A percentile compares a stretch with the other conserved stretches of the same genome.
These are phyloP conservation scores for Oxyria digyna DNA, from an alignment of 148 eudicot genomes.

Conservation along the genomic window DNA sequence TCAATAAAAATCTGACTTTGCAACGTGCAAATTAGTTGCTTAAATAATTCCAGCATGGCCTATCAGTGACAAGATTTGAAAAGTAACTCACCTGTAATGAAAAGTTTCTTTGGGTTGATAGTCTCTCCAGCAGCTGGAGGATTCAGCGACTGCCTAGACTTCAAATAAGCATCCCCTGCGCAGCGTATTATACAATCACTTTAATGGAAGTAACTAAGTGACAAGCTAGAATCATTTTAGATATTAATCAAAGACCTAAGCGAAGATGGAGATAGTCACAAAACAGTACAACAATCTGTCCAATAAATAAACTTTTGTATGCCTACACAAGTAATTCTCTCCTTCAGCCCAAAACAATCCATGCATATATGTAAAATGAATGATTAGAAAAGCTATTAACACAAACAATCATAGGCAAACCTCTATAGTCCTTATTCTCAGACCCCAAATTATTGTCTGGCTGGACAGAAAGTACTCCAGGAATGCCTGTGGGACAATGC, in stretches of 20 bases:
- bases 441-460: constrained; percentile 55
- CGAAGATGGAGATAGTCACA: not conserved
- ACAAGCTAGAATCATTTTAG: not conserved
- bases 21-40: not conserved
- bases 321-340: not conserved
- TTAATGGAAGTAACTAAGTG: not conserved
- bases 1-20: not conserved
- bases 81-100: constrained; percentile 57
- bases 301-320: not conserved
- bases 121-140: constrained; percentile 27
- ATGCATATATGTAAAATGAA: not conserved
- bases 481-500: constrained; percentile 41
- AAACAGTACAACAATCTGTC: not conserved
- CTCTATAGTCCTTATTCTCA: constrained; percentile 53
- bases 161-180: constrained; percentile 31
- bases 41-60: not conserved
- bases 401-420: constrained; percentile 25
- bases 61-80: not conserved
- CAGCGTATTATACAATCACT: not conserved
- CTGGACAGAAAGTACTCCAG: constrained; percentile 57
- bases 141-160: constrained; percentile 6
- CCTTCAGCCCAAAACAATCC: not conserved
- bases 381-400: not conserved
- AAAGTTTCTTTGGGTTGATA: constrained; percentile 67
- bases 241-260: not conserved